phyloP scores from a whole-genome alignment of 1,284 basidiomycete species.

The Heterobasidion irregulare region DNA sequence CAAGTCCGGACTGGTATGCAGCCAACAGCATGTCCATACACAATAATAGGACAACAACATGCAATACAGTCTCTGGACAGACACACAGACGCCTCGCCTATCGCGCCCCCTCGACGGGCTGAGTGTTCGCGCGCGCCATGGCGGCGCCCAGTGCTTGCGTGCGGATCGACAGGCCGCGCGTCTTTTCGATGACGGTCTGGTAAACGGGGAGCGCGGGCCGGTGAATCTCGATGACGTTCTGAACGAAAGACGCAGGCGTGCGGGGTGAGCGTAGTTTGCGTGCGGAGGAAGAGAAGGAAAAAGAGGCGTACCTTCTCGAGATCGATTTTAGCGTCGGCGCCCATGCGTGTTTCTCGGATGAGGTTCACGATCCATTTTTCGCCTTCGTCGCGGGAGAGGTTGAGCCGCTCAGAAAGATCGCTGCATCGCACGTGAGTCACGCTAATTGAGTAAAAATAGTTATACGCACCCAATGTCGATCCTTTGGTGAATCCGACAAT shows the following conservation, averaged over 20 bases:
- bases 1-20: no score
- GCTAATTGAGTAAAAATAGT: neutral
- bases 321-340: slow-evolving; percentile 94
- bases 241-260: slow-evolving; percentile 5
- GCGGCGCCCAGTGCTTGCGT: slow-evolving; percentile 89
- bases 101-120: slow-evolving; percentile 11
- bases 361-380: slow-evolving; percentile 99
- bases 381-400: slow-evolving; percentile 88
- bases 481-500: slow-evolving; percentile 94
- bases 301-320: slow-evolving; percentile 69
- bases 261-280: neutral
- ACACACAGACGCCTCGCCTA: neutral
- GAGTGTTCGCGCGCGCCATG: slow-evolving; percentile 48
- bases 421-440: slow-evolving; percentile 26
- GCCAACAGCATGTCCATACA: no score
- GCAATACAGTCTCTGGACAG: no score
- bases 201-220: slow-evolving; percentile 86
- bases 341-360: slow-evolving; percentile 93
- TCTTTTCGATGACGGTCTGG: slow-evolving; percentile 95
- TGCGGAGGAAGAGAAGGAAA: neutral
- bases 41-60: no score
- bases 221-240: slow-evolving; percentile 96
- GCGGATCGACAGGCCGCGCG: slow-evolving; percentile 84
- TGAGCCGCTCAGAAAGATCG: slow-evolving; percentile 88
- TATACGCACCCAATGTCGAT: slow-evolving; percentile 84